Evolutionary conservation across 305 asterid genomes (phyloP), one percentile per base, ranked within the genome.

Genomic region (Fraxinus albicans): DNA sequence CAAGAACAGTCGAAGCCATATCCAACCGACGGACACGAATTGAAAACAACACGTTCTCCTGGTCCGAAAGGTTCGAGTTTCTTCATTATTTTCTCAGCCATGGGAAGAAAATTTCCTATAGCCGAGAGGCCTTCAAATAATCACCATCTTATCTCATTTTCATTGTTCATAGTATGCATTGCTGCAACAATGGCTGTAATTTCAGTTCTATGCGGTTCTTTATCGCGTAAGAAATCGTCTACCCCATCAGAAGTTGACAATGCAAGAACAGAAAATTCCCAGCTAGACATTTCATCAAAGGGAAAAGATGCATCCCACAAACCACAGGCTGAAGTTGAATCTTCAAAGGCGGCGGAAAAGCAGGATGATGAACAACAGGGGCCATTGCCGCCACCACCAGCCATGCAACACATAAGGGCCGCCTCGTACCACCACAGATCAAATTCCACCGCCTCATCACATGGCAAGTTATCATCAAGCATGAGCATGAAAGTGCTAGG

Each of bases 31-130:
- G 31, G 58, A 40, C 80, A 0, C 60, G 33, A 8, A 25, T 47
- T 44, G 65, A 65, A 27, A 65, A 25, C 36, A 25, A 23, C 73
- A 67, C 8, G 73, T 35, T 53, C 40, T 65, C 27, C 74, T 12
- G 21, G 25, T 29, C 21, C 76, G 8, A 31, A 70, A 5, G 76
- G 42, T n/a, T 70, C 25, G 42, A 70, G 8, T 29, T 33, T 36
- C 47, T 76, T 42, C 25, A 15, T 83, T 76, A 76, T 69, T 9
- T 35, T 25, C 79, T 29, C 25, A 83, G 81, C 70, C 77, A 89
- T 89, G 92, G 92, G 89, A 86, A 89, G 92, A 77, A 80, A 82
- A 27, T 40, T 84, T 85, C 85, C 89, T 47, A 23, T 23, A 47
- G 86, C 77, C 34, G 84, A 87, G 42, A 65, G 35, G 60, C 83